Base-by-base conservation (phyloP, 768 basidiomycete genomes). In the Phaeolepiota aurea region DNA sequence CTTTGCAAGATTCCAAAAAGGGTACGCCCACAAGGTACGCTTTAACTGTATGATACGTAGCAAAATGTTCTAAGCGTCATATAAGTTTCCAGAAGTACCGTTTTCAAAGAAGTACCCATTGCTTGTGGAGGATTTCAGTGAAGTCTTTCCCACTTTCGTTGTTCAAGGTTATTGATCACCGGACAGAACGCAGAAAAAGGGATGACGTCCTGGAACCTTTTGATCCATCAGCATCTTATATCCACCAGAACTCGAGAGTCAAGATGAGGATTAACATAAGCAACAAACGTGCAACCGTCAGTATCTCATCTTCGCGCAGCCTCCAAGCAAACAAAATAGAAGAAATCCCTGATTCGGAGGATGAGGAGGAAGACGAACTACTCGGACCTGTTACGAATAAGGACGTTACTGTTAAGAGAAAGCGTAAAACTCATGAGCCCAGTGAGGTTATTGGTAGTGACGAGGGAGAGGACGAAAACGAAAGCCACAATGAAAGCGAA, bases 221-320 rank as follows among this genome's bases (percentile, higher is more conserved):
- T 55, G 74, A 87, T 49, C 83, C 84, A 15, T 68, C 71, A 15
- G 75, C 73, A 2, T 41, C 54, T 25, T 65, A 74, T 43, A 66
- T 87, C 7, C 79, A 84, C 49, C 76, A 76, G 15, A 51, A 66
- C 16, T 79, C 79, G 35, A 79, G 82, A 31, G 55, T 76, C 46
- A 65, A 59, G 48, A 45, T 62, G 32, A 59, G 51, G 28, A 46
- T 66, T 37, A 63, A 45, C 39, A 56, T 71, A 31, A 54, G 52
- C 20, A 53, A 46, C 28, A 40, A 54, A 46, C 43, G 51, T 30
- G 47, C 50, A 3, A 47, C 44, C 9, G 38, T 48, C 36, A 59
- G 48, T 32, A 46, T 57, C 13, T 54, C 54, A 36, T 54, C 56
- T 11, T 50, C 51, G 40, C 55, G 54, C 38, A 55, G 56, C 28